A percentile compares a stretch with the other conserved stretches of the same genome.
Conservation (phyloP, 305 asterid species). For the Rubia tinctorum region DNA sequence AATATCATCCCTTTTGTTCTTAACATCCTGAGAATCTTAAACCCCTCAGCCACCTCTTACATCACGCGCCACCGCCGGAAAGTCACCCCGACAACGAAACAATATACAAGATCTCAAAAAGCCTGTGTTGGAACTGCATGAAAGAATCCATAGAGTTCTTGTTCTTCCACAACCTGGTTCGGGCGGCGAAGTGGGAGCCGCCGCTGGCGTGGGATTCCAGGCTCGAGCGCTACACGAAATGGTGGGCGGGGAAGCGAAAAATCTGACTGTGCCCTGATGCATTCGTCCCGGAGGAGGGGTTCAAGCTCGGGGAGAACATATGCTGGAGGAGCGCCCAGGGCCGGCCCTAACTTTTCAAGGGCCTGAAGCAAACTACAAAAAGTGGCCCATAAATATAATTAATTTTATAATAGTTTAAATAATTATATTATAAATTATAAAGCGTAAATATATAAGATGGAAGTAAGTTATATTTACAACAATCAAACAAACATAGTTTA, state of each 20-base stretch:
- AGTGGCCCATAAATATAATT: no score
- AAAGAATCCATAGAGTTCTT: constrained; percentile 54
- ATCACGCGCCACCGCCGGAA: background rate
- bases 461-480: no score
- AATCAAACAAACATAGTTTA: no score
- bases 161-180: constrained; percentile 60
- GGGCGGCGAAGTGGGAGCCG: constrained; percentile 55
- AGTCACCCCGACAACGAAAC: constrained; percentile 40
- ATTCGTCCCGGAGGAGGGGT: constrained; percentile 68
- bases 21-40: background rate
- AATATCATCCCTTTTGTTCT: background rate
- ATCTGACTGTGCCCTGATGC: constrained; percentile 44
- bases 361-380: no score
- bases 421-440: no score
- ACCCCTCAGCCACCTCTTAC: constrained; percentile 9
- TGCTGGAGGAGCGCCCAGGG: constrained; percentile 80
- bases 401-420: no score
- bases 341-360: no score
- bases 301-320: constrained; percentile 69
- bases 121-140: constrained; percentile 59
- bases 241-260: constrained; percentile 68
- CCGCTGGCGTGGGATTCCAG: constrained; percentile 61
- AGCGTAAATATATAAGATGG: no score
- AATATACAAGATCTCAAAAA: constrained; percentile 42
- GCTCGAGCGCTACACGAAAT: constrained; percentile 49